phyloP scores from a whole-genome alignment of 495 filamentous ascomycete species.

The Trichocladium antarcticum region DNA sequence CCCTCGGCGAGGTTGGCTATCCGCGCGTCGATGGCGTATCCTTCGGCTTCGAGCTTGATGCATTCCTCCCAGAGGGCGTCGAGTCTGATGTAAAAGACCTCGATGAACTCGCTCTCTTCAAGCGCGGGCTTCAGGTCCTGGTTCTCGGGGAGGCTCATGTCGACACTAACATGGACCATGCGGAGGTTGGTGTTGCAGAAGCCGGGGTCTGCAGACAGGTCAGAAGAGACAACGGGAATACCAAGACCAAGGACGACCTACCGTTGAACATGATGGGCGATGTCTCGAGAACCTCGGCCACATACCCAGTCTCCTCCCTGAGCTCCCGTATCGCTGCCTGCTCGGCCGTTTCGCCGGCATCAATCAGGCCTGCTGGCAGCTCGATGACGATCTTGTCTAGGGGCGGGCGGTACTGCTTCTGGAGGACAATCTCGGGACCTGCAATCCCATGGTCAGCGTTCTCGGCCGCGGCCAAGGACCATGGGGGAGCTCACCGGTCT shows the following conservation, averaged over 20 bases:
- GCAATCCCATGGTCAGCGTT: not conserved
- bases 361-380: conserved; percentile 76
- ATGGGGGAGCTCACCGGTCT: conserved; percentile 29
- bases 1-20: conserved; percentile 79
- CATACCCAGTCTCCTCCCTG: conserved; percentile 88
- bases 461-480: not conserved
- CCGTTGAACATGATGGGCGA: conserved; percentile 81
- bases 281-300: conserved; percentile 54
- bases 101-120: conserved; percentile 86
- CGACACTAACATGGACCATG: conserved; percentile 71
- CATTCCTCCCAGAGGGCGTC: conserved; percentile 55
- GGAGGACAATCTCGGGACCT: conserved; percentile 66
- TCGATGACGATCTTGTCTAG: conserved; percentile 70
- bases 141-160: conserved; percentile 60
- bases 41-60: conserved; percentile 56
- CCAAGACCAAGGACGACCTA: conserved; percentile 22
- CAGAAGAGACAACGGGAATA: not conserved
- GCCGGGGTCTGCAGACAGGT: conserved; percentile 42
- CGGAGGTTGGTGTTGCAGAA: conserved; percentile 85
- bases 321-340: conserved; percentile 77
- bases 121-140: conserved; percentile 57
- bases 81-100: conserved; percentile 65
- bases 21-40: conserved; percentile 76
- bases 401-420: conserved; percentile 83
- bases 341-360: conserved; percentile 68